phyloP scores from a whole-genome alignment of 495 filamentous ascomycete species.

The Hyaloscypha finlandica region DNA sequence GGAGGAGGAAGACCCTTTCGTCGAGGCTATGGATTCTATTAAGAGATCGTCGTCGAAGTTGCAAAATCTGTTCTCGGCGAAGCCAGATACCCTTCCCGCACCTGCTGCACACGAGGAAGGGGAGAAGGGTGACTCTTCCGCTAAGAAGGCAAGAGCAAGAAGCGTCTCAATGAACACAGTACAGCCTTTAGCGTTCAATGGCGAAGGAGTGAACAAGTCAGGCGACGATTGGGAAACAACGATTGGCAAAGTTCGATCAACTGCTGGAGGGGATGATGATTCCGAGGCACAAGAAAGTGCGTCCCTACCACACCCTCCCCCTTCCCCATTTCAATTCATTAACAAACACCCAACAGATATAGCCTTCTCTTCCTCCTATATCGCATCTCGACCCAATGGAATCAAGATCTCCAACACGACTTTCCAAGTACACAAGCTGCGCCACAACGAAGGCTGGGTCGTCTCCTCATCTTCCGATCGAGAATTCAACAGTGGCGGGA shows the following conservation, averaged over 20 bases:
- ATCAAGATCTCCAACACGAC: constrained; percentile 10
- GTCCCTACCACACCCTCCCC: not conserved
- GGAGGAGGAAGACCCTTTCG: not conserved
- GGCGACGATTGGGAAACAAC: constrained; percentile 3
- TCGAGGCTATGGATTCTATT: not conserved
- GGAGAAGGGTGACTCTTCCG: not conserved
- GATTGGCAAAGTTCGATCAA: not conserved
- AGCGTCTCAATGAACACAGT: not conserved
- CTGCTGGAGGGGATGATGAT: not conserved
- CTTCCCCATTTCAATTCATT: not conserved
- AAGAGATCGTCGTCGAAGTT: not conserved
- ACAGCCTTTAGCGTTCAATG: not conserved
- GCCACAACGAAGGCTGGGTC: not conserved
- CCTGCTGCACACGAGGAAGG: not conserved
- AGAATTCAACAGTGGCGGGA: not conserved
- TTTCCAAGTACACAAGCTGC: constrained; percentile 7
- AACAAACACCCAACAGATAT: constrained; percentile 3
- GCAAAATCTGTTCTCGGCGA: not conserved
- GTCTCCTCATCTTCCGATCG: not conserved
- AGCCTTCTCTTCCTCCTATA: constrained; percentile 8
- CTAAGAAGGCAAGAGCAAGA: not conserved
- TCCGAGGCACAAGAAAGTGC: constrained; percentile 12
- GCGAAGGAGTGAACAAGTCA: not conserved
- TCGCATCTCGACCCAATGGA: not conserved
- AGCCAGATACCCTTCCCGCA: not conserved